Conservation (phyloP, 768 basidiomycete species). For the Lactarius akahatsu region DNA sequence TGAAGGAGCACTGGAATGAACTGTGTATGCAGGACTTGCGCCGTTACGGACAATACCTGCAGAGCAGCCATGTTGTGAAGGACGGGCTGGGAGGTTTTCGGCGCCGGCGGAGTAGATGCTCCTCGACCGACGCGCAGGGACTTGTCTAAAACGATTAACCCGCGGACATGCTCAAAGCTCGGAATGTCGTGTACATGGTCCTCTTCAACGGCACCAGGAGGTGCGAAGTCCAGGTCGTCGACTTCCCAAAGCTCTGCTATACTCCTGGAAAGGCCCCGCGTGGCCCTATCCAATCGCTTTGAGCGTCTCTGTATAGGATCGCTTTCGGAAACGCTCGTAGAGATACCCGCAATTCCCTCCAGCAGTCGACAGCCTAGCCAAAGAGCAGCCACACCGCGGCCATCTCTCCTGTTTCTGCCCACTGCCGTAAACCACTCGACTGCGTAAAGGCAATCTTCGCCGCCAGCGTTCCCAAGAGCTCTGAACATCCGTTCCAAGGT, state of each 20-base stretch:
- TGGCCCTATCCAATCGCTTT: slow-evolving; percentile 62
- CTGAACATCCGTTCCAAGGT: slow-evolving; percentile 72
- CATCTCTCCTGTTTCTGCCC: slow-evolving; percentile 45
- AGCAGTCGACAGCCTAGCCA: slow-evolving; percentile 82
- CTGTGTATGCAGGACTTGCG: slow-evolving; percentile 68
- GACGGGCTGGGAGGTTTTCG: slow-evolving; percentile 48
- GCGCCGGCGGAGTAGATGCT: slow-evolving; percentile 34
- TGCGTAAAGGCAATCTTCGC: slow-evolving; percentile 67
- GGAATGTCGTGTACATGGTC: slow-evolving; percentile 19
- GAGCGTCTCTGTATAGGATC: slow-evolving; percentile 30
- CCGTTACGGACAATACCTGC: slow-evolving; percentile 67
- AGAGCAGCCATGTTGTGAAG: slow-evolving; percentile 72
- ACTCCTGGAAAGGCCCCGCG: slow-evolving; percentile 58
- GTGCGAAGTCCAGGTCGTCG: slow-evolving; percentile 30
- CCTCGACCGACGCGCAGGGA: slow-evolving; percentile 45
- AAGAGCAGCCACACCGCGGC: slow-evolving; percentile 62
- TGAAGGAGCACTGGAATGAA: slow-evolving; percentile 76
- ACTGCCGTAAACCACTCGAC: slow-evolving; percentile 80
- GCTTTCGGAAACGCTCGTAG: slow-evolving; percentile 39
- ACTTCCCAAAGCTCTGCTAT: slow-evolving; percentile 74
- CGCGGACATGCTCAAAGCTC: slow-evolving; percentile 18
- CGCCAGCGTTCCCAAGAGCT: slow-evolving; percentile 64
- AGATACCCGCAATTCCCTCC: slow-evolving; percentile 62
- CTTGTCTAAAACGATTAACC: slow-evolving; percentile 22
- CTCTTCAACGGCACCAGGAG: slow-evolving; percentile 33